Evolutionary conservation across 139 green algal genomes (phyloP).

Genomic region (Micromonas commoda): DNA sequence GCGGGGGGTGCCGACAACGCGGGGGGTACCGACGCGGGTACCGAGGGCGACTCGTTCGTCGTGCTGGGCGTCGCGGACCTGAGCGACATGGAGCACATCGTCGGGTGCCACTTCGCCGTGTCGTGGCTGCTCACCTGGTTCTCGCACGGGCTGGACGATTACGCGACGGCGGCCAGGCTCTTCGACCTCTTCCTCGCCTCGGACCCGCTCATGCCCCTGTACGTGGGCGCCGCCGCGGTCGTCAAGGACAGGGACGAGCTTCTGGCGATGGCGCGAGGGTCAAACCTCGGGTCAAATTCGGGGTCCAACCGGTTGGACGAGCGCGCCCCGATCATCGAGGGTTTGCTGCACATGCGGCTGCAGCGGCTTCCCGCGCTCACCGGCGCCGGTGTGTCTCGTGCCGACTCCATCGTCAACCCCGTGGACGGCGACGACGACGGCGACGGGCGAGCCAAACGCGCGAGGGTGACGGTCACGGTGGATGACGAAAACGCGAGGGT

Average conservation of each 20-base stretch:
- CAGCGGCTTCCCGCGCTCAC: neutral
- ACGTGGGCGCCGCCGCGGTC: conserved; percentile 22
- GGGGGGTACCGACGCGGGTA: neutral
- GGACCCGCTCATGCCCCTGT: conserved; percentile 32
- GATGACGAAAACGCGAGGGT: too few relatives aligned
- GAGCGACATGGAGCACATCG: neutral
- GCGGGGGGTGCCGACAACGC: neutral
- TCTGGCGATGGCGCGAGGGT: neutral
- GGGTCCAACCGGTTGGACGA: neutral
- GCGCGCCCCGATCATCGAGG: too few relatives aligned
- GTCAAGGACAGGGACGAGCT: neutral
- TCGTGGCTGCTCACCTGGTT: conserved; percentile 35
- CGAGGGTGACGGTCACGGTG: too few relatives aligned
- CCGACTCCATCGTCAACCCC: too few relatives aligned
- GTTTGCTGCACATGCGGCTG: neutral
- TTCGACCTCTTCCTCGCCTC: conserved; percentile 37
- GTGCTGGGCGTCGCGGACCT: neutral
- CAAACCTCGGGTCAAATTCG: neutral
- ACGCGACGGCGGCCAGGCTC: conserved; percentile 9
- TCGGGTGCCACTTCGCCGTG: conserved; percentile 24
- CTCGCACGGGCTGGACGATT: conserved; percentile 8
- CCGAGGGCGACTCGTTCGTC: neutral
- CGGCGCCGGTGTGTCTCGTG: too few relatives aligned
- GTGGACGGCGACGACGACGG: neutral
- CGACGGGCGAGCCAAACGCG: too few relatives aligned